These are phyloP conservation scores for Cystobasidium slooffiae DNA, from an alignment of 1,284 basidiomycete species.

Conservation along the genomic window DNA sequence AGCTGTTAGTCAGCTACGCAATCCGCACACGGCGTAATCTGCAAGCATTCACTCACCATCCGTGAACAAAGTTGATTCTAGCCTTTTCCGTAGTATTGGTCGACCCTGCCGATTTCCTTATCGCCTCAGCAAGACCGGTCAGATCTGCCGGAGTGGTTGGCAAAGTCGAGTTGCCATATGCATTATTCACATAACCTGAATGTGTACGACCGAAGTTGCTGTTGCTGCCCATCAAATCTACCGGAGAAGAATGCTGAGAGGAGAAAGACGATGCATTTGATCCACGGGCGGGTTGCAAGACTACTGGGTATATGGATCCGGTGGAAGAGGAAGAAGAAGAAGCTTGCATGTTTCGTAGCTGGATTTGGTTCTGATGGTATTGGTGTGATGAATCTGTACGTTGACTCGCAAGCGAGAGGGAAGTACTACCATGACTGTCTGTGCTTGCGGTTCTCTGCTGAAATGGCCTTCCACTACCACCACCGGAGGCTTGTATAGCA, in stretches of 20 bases:
- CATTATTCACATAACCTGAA: not conserved
- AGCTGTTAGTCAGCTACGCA: not conserved
- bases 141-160: not conserved
- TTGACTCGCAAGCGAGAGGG: no score
- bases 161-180: not conserved
- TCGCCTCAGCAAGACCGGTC: not conserved
- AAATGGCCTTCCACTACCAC: no score
- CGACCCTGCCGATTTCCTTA: not conserved
- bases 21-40: not conserved
- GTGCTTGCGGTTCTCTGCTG: no score
- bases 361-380: no score
- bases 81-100: constrained; percentile 34
- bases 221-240: not conserved
- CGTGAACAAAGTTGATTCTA: constrained; percentile 34
- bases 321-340: no score
- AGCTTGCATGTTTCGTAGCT: no score
- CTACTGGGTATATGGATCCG: no score
- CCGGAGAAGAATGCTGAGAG: not conserved
- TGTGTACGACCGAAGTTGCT: not conserved
- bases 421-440: no score
- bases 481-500: no score
- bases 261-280: not conserved
- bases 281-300: no score
- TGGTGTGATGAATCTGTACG: no score
- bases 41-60: constrained; percentile 11